Evolutionary conservation across 106 monocot genomes (phyloP).

Genomic region (Allium fistulosum): DNA sequence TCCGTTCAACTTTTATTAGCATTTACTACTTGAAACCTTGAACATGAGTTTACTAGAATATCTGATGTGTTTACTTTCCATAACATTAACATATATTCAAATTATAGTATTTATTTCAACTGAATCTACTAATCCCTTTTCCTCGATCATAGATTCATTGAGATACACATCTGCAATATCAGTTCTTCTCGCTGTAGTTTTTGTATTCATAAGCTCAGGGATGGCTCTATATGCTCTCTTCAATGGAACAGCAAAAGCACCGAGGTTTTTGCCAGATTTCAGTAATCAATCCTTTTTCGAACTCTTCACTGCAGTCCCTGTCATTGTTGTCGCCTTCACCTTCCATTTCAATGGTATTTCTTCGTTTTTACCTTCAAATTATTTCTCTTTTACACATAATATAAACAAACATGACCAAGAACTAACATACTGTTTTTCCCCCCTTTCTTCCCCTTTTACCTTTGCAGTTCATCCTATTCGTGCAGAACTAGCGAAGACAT

Average conservation of each 20-base stretch:
- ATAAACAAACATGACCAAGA: no score
- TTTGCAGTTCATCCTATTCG: slow-evolving; percentile 65
- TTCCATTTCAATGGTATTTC: slow-evolving; percentile 73
- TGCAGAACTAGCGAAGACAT: slow-evolving; percentile 49
- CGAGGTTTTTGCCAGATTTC: slow-evolving; percentile 55
- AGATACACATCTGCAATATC: slow-evolving; percentile 85
- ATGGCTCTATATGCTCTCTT: slow-evolving; percentile 64
- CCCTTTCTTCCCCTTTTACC: no score
- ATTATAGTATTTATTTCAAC: no score
- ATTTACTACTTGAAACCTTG: no score
- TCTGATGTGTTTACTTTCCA: no score
- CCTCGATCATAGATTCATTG: slow-evolving; percentile 27
- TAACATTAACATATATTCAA: no score
- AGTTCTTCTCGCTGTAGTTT: slow-evolving; percentile 72
- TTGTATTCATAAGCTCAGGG: slow-evolving; percentile 58
- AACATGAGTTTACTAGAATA: no score
- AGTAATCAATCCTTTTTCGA: slow-evolving; percentile 45
- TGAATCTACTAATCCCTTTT: no score
- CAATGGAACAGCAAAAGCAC: slow-evolving; percentile 37
- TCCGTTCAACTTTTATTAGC: no score
- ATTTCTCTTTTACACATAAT: no score
- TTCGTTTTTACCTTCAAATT: no score
- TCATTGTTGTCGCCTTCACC: slow-evolving; percentile 89
- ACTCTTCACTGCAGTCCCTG: slow-evolving; percentile 83
- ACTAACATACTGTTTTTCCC: no score